Base-by-base conservation (phyloP, 2,329 filamentous ascomycete genomes). In the Metarhizium album region DNA sequence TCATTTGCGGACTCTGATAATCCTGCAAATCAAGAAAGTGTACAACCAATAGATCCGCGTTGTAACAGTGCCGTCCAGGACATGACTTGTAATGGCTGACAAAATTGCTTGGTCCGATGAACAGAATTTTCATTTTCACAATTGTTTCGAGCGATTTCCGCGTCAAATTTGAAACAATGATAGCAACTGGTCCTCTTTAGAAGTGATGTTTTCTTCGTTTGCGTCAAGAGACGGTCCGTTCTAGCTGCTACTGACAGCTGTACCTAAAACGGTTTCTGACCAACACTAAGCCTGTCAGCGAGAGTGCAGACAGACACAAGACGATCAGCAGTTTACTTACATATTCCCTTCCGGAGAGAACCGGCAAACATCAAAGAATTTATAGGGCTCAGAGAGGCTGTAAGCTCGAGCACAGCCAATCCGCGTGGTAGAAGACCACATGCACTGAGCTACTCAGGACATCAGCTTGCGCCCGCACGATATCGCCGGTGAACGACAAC, bases 271-370 rank as follows among this genome's bases (percentile, higher is more conserved):
- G 65, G 65, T 35, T 52, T 63, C 48, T 64, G 57, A 8, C 65
- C 65, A 45, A 65, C 50, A 18, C 60, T 64, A 14, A 9, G 6
- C 37, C 14, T 18, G 46, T 50, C 7, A 45, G 35, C 42, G 9
- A 46, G 27, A 20, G 18, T 22, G 8, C 24, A 16, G 8, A 6
- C 8, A 8, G 7, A 14, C 7, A 16, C 14, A 24, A n/a, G 8
- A 13, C 14, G 9, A 13, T 24, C n/a, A 31, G 27, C 4, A 3
- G 29, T 14, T 27, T 14, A 58, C 66, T 62, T 50, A 67, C 66
- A 68, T 56, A 35, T 69, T 69, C 24, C 66, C 66, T 42, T 65
- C 59, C 2, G 65, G 64, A 23, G 55, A 52, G 46, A 67, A 67
- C 11, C 66, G 66, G 40, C 66, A 69, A 20, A 69, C 66, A 37